Conservation (phyloP, 129 eudicot species). For the Chrysanthemum lavandulifolium region DNA sequence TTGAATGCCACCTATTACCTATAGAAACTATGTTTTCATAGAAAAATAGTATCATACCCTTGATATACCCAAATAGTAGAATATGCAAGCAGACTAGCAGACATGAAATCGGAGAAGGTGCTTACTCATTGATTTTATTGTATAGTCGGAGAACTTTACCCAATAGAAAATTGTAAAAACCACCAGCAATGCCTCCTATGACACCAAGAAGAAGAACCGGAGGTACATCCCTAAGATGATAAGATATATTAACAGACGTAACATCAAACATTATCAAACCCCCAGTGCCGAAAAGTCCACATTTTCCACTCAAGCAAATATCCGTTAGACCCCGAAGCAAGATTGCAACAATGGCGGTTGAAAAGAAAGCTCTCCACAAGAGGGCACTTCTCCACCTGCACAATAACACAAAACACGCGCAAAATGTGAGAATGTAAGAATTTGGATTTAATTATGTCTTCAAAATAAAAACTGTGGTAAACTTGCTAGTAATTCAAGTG, state of each 20-base stretch:
- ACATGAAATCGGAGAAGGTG: constrained; percentile 19
- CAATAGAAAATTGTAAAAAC: constrained; percentile 65
- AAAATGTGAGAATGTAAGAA: not conserved
- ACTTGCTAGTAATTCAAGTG: not conserved
- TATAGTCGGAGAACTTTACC: constrained; percentile 65
- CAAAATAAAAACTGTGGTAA: not conserved
- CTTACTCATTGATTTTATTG: constrained; percentile 73
- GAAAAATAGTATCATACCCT: not conserved
- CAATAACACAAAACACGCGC: constrained; percentile 5
- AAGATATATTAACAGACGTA: constrained; percentile 57
- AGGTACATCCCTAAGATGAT: constrained; percentile 79
- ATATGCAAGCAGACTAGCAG: not conserved
- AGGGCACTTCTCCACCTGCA: constrained; percentile 99
- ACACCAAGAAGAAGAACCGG: constrained; percentile 78
- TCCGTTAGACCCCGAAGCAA: constrained; percentile 83
- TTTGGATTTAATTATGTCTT: not conserved
- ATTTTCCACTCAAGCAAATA: constrained; percentile 76
- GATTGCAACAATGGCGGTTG: constrained; percentile 82
- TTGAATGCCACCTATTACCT: no score
- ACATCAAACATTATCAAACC: constrained; percentile 92
- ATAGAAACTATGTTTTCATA: not conserved
- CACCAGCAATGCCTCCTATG: constrained; percentile 77
- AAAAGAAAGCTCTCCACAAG: constrained; percentile 90
- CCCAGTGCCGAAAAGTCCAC: constrained; percentile 96
- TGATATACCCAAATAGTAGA: constrained; percentile 3